phyloP scores from a whole-genome alignment of 208 protist species.

The Trypanosoma congolense region DNA sequence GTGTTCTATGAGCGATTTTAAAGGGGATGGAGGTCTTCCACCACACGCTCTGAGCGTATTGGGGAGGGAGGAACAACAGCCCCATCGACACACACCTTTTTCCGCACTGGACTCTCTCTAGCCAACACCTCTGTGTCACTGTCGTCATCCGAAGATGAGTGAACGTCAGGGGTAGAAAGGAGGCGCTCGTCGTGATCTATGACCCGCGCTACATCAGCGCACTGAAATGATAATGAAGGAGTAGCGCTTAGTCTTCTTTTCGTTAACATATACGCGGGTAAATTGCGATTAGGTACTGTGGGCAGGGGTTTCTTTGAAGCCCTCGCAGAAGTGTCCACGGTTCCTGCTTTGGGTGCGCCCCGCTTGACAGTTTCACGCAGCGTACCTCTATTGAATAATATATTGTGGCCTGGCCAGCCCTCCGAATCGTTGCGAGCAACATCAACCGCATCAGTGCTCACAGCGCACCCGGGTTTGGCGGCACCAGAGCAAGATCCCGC shows the following conservation, averaged over 20 bases:
- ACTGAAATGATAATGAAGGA: not conserved
- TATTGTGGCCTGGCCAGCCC: not conserved
- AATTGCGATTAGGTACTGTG: conserved; percentile 2
- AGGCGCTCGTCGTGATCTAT: not conserved
- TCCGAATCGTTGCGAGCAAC: too few species aligned
- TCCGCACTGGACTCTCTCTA: conserved; percentile 21
- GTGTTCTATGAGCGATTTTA: not conserved
- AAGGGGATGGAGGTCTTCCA: not conserved
- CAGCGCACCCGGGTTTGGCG: too few species aligned
- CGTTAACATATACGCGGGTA: conserved; percentile 22
- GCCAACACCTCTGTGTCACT: conserved; percentile 22
- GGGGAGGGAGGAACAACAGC: conserved; percentile 21
- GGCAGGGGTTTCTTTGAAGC: not conserved
- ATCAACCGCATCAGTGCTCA: too few species aligned
- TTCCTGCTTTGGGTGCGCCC: not conserved
- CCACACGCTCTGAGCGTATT: conserved; percentile 9
- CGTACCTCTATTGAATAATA: not conserved
- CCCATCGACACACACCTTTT: conserved; percentile 11
- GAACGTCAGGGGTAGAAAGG: conserved; percentile 1
- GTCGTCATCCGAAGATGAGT: conserved; percentile 7
- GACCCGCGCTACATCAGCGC: not conserved
- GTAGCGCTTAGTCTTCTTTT: not conserved
- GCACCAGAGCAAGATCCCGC: too few species aligned
- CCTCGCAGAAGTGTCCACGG: not conserved
- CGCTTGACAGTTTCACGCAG: not conserved